Evolutionary conservation across 148 eudicot species (phyloP), one percentile per base, ranked within the genome.

Genomic region (Bassia scoparia): DNA sequence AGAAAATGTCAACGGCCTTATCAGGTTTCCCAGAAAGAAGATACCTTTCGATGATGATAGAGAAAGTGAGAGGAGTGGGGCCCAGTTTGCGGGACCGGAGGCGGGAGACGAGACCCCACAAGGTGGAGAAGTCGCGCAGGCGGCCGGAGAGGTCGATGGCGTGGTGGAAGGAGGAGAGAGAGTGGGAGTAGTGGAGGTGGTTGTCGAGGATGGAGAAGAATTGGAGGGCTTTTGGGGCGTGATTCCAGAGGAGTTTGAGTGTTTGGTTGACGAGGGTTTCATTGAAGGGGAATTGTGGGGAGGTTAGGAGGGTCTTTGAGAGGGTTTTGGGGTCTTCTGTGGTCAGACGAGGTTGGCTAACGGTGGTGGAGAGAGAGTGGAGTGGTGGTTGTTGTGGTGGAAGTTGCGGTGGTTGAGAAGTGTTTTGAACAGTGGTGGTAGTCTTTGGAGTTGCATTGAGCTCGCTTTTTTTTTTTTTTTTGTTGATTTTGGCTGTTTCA

Each of bases 201-300:
- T 67, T 79, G 38, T 89, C 87, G 18, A 94, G 80, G 75, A 73
- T 41, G 72, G 73, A 58, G 91, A 91, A 94, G 86, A 94, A 88
- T 54, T 81, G 78, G n/a, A 94, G 89, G 73, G 98, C 89, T 87
- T 91, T 91, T 34, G 98, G 98, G 48, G 85, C 97, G 58, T 94
- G 93, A 81, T 89, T 85, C 97, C 97, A 94, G 5, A 91, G 89
- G 74, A 85, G 88, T 69, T 89, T 94, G 53, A 91, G 85, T 69
- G 83, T 82, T 67, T 59, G 60, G 80, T 83, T 78, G 23, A 93
- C 91, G 3, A 89, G 69, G 31, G 80, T 66, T 12, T 88, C 85
- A 4, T 92, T 78, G 86, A 87, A 86, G 15, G 60, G 63, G 71
- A 69, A 37, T 17, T 70, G 41, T 58, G 78, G 50, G 59, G 67